Base-by-base conservation (phyloP, 1,284 basidiomycete genomes). In the Inonotus hispidus region DNA sequence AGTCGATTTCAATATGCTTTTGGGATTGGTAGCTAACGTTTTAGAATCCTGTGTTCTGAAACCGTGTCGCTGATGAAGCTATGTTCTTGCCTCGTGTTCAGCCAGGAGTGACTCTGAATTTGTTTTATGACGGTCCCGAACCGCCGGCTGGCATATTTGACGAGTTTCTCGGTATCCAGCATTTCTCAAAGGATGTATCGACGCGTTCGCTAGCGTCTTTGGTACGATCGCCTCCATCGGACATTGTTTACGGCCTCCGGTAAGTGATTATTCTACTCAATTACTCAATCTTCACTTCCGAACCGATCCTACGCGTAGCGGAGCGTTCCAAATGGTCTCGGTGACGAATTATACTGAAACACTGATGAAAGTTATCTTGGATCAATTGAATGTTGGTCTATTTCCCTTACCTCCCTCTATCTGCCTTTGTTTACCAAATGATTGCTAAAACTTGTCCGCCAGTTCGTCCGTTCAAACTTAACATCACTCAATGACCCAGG, bases 121-220 rank as follows among this genome's bases (percentile, higher is more conserved):
- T 83, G 6, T 85, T 84, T 67, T 84, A 85, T 62, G 80, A 85
- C 64, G 80, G 68, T 0, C 81, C 81, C 1, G 73, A 66, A 0
- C 77, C 75, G 0, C 82, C 82, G 0, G 52, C 68, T 10, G 81
- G 79, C 2, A 74, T 81, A 2, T 83, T 83, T 61, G 80, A 83
- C 46, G 71, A 71, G 1, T 79, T 82, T 59, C 60, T 80, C 16
- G 72, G 69, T 1, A 75, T 81, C 43, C 74, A 75, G 6, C 63
- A 65, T 25, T 61, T 79, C n/a, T 72, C 69, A 0, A 71, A 68
- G 50, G 77, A 81, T 61, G 67, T 81, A 1, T 67, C 61, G 0
- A 77, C 78, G 0, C 71, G 77, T 10, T 71, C 70, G 32, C 78
- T 79, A 59, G n/a, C 70, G 0, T 74, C 73, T 16, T 69, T 82